Base-by-base conservation (phyloP, 2,329 filamentous ascomycete genomes). In the Colletotrichum godetiae region DNA sequence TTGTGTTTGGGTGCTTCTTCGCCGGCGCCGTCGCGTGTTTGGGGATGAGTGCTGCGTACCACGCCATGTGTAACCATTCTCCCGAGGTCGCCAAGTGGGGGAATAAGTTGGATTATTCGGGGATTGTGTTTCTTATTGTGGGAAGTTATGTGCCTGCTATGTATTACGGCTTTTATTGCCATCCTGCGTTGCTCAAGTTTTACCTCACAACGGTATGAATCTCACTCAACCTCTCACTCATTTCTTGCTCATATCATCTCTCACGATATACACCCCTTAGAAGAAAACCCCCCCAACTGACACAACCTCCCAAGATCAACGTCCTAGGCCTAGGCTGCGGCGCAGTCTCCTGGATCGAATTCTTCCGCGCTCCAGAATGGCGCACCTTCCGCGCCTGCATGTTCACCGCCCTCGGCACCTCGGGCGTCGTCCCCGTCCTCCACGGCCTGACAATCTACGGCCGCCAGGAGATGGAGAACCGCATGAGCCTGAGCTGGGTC, bases 31-130 rank as follows among this genome's bases (percentile, higher is more conserved):
- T 91, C 33, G 78, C 90, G 42, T 96, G 94, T 78, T 85, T 97
- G 65, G 92, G 93, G 27, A 94, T 95, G 92, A 95, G 93, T 77
- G 93, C 95, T 5, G 93, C 92, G 3, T 99, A 92, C 80, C 97
- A 99, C 81, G 89, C 94, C 2, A 89, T 98, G 60, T 91, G 88
- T 27, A 98, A 98, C 76, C 97, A 99, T 82, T 97, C 94, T 22
- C 90, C 91, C 49, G 83, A 84, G 1, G 94, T 98, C 15, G 92
- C 93, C 2, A 92, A 90, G 74, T 94, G 95, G 86, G 95, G 95
- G 12, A 98, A 98, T 81, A 94, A 97, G 82, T 85, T 98, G 69
- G 97, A 99, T 81, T 98, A 99, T 81, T 90, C 96, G 5, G 97
- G 97, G 7, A 99, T 99, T 77, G 94, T 98, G 35, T 90, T 92